Evolutionary conservation across 2,329 filamentous ascomycete species (phyloP).

Genomic region (Aspergillus sp.): DNA sequence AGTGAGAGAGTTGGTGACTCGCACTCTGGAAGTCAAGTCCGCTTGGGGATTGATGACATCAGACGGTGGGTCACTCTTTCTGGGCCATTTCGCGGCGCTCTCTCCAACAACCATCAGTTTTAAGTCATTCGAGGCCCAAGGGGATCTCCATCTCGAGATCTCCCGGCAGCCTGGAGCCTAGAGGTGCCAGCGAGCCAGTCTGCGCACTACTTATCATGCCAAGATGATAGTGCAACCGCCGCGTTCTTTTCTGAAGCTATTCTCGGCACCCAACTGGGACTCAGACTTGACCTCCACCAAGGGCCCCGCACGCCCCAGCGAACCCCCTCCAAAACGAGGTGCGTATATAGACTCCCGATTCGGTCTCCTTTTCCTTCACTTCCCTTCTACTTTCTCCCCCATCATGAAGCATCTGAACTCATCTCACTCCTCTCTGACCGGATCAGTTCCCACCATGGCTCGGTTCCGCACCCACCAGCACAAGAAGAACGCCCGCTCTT

Average conservation of each 20-base stretch:
- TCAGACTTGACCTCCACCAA: neutral
- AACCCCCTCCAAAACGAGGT: constrained; percentile 2
- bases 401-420: neutral
- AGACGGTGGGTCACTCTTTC: constrained; percentile 5
- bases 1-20: no score
- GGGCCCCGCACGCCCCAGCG: constrained; percentile 10
- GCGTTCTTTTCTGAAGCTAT: constrained; percentile 6
- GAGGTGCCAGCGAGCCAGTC: neutral
- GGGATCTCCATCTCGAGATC: neutral
- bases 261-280: constrained; percentile 8
- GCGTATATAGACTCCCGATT: constrained; percentile 11
- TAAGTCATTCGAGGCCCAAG: neutral
- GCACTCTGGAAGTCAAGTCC: neutral
- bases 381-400: neutral
- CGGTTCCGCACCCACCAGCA: constrained; percentile 20
- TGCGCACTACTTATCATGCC: neutral
- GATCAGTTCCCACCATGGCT: constrained; percentile 9
- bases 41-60: neutral
- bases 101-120: neutral
- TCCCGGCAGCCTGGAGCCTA: neutral
- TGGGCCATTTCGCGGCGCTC: neutral
- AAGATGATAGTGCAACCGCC: constrained; percentile 7
- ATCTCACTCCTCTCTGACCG: constrained; percentile 10
- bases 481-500: constrained; percentile 25
- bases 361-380: neutral